Evolutionary conservation across 257 asterid genomes (phyloP).

Genomic region (Gynochthodes officinalis): DNA sequence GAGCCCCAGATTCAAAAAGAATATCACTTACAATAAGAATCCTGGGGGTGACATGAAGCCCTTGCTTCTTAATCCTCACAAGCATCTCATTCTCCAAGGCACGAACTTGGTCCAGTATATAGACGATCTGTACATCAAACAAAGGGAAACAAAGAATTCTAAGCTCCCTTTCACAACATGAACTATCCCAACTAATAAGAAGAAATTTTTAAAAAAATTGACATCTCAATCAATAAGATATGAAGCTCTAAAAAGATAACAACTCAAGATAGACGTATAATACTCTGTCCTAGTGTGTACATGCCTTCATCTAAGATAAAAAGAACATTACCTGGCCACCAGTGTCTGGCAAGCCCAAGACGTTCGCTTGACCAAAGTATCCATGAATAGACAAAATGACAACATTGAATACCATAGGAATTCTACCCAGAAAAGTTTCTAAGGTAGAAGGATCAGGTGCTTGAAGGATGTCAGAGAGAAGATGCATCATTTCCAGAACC

Average conservation of each 20-base stretch:
- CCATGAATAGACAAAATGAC: conserved; percentile 90
- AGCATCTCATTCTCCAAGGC: conserved; percentile 95
- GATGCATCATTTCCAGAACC: conserved; percentile 78
- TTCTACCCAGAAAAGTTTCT: conserved; percentile 87
- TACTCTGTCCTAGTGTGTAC: neutral
- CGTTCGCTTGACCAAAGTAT: conserved; percentile 98
- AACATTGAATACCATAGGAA: conserved; percentile 95
- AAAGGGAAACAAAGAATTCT: conserved; percentile 8
- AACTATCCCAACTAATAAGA: neutral
- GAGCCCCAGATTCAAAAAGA: neutral
- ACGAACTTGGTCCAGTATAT: conserved; percentile 97
- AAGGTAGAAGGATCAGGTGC: conserved; percentile 92
- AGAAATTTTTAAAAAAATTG: neutral
- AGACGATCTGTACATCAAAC: conserved; percentile 58
- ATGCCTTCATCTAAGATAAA: neutral
- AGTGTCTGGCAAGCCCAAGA: conserved; percentile 97
- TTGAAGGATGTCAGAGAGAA: conserved; percentile 87
- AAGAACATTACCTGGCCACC: conserved; percentile 86
- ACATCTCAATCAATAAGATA: neutral
- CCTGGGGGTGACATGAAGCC: conserved; percentile 70
- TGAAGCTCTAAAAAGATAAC: neutral
- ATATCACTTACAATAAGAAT: conserved; percentile 61
- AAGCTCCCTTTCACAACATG: conserved; percentile 1
- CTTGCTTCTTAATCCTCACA: conserved; percentile 79
- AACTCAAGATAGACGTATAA: neutral